Evolutionary conservation across 345 rosid species (phyloP), one percentile per base, ranked within the genome.

Genomic region (Gossypium stocksii): DNA sequence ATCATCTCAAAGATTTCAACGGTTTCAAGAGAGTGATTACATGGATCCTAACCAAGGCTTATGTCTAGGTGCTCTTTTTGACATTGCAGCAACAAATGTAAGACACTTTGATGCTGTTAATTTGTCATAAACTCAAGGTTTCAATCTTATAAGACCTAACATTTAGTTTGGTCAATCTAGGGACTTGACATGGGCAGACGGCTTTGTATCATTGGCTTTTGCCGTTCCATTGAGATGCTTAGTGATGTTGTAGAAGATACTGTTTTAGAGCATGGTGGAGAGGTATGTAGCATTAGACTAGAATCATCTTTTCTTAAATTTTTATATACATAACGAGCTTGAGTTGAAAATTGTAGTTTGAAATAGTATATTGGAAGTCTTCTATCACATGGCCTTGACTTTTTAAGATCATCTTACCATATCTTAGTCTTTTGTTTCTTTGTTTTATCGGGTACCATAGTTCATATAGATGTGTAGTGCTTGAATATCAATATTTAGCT

Each of bases 161-260:
- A 48, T 59, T 23, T 48, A 14, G 11, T 74, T 44, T 77, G 63
- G 19, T 77, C 67, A 44, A 73, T 48, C n/a, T 77, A 91, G 99
- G 99, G 99, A 74, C 94, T 91, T 71, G 96, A 95, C 80, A 83
- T 64, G 87, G 97, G 98, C 74, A 86, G 98, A 87, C 84, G 94
- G 79, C 88, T 95, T n/a, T 95, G 98, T 80, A 95, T 95, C 49
- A 86, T 82, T 80, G 99, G 99, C 19, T 95, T 90, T 80, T 93
- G 99, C 82, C 97, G 98, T 49, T 95, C 99, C 44, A 84, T 93
- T 80, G 98, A 95, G 84, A 95, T 93, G 99, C 89, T 95, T 52
- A 93, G 91, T 73, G 98, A 95, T 87, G 96, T 90, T 43, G 97
- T 95, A 62, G 93, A 91, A 83, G 99, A 91, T 67, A 90, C 93